Evolutionary conservation across 2,329 filamentous ascomycete genomes (phyloP), one percentile per base, ranked within the genome.

Genomic region (Pezicula neosporulosa): DNA sequence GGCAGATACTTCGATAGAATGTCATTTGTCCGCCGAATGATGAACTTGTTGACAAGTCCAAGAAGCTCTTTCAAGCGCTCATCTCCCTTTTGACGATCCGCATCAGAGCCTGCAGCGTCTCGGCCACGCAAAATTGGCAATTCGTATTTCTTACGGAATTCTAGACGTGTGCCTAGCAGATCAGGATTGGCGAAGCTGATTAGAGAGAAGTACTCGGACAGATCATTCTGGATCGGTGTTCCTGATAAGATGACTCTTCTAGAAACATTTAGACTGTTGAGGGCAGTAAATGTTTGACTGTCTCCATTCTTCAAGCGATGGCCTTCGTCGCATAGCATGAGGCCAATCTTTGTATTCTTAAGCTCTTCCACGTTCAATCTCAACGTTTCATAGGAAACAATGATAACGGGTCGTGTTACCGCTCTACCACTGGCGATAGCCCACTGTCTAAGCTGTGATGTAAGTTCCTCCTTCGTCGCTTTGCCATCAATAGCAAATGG

Each of bases 401-500:
- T 99, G 48, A 99, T 87, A 35, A 97, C 92, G 0, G 94, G 94
- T 35, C 94, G 80, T 3, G 92, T 94, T 19, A 99, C 85, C 12
- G 90, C 78, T 45, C 95, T 86, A n/a, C 94, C 94, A 30, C 83
- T 90, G 4, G 93, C 83, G 64, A 96, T 94, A 1, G 90, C 89
- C 94, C 94, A 99, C 68, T 97, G 94, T 36, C 90, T 86, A 56
- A 99, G 79, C 66, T 99, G 94, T 45, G 87, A 81, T 1, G 85
- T 95, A 37, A 99, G 76, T 63, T 97, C 94, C 60, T 96, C 90
- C 66, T 99, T 99, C 0, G 90, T 87, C 12, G 90, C 93, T 71
- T 97, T 99, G 24, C 94, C 94, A 65, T 99, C 94, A 54, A 97
- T 92, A 19, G 93, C 94, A 67, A 99, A 99, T 7, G 94, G 93